A percentile compares a stretch with the other conserved stretches of the same genome.
phyloP scores from a whole-genome alignment of 2,329 filamentous ascomycete genomes.

The Neonectria magnoliae region DNA sequence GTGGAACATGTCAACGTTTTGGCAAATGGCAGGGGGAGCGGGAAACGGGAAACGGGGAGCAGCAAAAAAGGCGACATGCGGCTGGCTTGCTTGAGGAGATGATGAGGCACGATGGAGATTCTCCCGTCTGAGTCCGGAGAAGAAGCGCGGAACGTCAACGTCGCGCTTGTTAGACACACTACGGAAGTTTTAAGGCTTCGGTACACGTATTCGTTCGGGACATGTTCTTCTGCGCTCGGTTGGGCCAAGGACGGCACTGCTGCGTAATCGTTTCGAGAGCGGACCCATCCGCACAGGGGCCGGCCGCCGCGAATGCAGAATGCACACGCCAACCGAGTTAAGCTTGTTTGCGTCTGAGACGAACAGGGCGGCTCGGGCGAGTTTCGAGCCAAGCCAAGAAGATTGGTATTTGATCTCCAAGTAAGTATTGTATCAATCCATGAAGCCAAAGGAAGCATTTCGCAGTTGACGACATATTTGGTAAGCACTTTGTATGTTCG shows the following conservation, averaged over 20 bases:
- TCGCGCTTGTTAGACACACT: not conserved
- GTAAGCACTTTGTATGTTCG: too few species aligned
- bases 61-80: not conserved
- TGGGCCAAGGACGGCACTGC: slow-evolving; percentile 18
- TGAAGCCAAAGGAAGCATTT: not conserved
- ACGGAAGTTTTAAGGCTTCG: not conserved
- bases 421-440: too few species aligned
- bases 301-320: slow-evolving; percentile 36
- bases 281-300: slow-evolving; percentile 37
- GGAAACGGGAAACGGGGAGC: not conserved
- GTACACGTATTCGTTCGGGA: too few species aligned
- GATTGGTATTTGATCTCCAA: not conserved
- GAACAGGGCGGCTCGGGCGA: slow-evolving; percentile 25
- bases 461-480: not conserved
- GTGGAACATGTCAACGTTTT: slow-evolving; percentile 25
- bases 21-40: slow-evolving; percentile 1
- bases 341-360: slow-evolving; percentile 37
- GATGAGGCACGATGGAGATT: not conserved
- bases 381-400: slow-evolving; percentile 4
- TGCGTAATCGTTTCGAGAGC: slow-evolving; percentile 39
- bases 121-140: not conserved
- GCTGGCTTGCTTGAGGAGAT: not conserved
- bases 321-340: slow-evolving; percentile 40
- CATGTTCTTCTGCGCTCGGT: not conserved
- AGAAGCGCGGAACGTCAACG: slow-evolving; percentile 16